Evolutionary conservation across 2,329 filamentous ascomycete genomes (phyloP).

Genomic region (Colletotrichum liriopes): DNA sequence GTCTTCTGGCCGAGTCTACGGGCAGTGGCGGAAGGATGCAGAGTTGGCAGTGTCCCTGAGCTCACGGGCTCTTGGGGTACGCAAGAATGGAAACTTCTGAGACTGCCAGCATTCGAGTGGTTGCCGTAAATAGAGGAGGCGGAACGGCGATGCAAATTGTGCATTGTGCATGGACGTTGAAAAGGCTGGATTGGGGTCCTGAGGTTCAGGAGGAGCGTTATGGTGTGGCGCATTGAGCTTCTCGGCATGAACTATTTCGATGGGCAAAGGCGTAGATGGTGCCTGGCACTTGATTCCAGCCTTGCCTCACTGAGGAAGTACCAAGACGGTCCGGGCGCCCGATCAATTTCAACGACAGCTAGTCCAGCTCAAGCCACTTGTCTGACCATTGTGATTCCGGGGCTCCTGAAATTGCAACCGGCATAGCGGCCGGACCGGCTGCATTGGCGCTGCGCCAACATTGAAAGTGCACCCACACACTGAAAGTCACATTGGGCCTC

Average conservation of each 20-base stretch:
- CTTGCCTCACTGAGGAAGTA: conserved; percentile 4
- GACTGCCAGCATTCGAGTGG: background rate
- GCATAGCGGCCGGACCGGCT: conserved; percentile 34
- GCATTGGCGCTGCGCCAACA: conserved; percentile 37
- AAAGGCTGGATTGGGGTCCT: conserved; percentile 14
- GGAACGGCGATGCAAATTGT: conserved; percentile 39
- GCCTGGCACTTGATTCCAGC: conserved; percentile 9
- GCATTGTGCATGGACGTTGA: conserved; percentile 38
- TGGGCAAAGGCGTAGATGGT: conserved; percentile 20
- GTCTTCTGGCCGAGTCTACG: conserved; percentile 5
- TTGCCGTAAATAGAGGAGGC: conserved; percentile 37
- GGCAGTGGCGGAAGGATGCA: conserved; percentile 12
- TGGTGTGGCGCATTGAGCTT: conserved; percentile 39
- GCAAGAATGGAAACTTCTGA: conserved; percentile 17
- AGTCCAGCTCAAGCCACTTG: conserved; percentile 40
- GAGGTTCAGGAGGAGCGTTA: conserved; percentile 37
- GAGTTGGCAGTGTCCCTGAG: conserved; percentile 22
- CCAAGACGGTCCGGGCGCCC: conserved; percentile 36
- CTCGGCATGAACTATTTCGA: conserved; percentile 37
- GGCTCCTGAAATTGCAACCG: conserved; percentile 39
- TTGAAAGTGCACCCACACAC: conserved; percentile 7
- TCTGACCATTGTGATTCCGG: conserved; percentile 38
- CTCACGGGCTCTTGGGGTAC: background rate
- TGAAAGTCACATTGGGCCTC: background rate
- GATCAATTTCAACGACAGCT: conserved; percentile 40